Evolutionary conservation across 2,329 filamentous ascomycete genomes (phyloP), one percentile per base, ranked within the genome.

Genomic region (Orbilia oligospora): DNA sequence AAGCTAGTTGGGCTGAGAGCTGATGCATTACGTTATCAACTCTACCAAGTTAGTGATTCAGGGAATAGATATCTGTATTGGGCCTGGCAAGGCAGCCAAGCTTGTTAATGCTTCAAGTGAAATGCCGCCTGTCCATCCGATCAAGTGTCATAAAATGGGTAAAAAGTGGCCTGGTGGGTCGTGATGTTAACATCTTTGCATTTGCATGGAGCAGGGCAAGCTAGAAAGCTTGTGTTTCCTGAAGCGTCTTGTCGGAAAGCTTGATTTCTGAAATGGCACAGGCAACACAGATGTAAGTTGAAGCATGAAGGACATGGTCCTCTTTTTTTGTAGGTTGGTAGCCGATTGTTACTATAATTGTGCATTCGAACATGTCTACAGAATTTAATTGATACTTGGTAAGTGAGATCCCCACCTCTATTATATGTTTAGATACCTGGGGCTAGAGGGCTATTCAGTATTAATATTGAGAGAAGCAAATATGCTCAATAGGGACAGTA

Each of bases 1-100:
- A 72, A 33, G 49, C 69, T n/a, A 41, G 53, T 48, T 16, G 36
- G 38, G 22, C 41, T 46, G n/a, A 20, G 30, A 41, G 33, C 20
- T 36, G 22, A 30, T 8, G 18, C 53, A 55, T 66, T 72, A 66
- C 58, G 69, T 72, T 71, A 65, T 71, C 58, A 71, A 22, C 67
- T 41, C 27, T n/a, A n/a, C n/a, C n/a, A n/a, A n/a, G 46, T 16
- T 30, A 16, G 58, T 49, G 27, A 44, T 30, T 6, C 6, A 10
- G 68, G 51, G 46, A 55, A 55, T 22, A 44, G 24, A 24, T 66
- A 58, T 41, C 69, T 72, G 2, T 12, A 24, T 72, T 51, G 14
- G 69, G 58, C 20, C 16, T 38, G 55, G 24, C 24, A 48, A 64
- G 38, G 58, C 36, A 16, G 38, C 36, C 48, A 16, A 49, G 61